A percentile compares a stretch with the other conserved stretches of the same genome.
Conservation (phyloP, 345 rosid species). For the Euphorbia tirucalli region DNA sequence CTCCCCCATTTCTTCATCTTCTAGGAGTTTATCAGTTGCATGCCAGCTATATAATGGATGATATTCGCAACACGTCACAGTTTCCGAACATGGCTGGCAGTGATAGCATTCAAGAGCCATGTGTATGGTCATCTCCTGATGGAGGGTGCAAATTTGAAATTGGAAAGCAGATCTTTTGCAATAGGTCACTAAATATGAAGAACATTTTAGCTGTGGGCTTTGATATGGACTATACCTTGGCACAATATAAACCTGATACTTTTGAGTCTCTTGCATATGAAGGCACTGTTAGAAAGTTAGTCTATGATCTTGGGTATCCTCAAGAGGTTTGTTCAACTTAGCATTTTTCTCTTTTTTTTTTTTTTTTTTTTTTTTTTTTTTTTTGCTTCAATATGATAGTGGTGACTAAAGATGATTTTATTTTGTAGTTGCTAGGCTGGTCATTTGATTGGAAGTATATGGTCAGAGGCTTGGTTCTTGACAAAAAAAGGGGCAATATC, state of each 20-base stretch:
- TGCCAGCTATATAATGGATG: conserved; percentile 53
- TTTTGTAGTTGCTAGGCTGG: conserved; percentile 69
- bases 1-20: neutral
- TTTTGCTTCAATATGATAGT: neutral
- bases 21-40: conserved; percentile 51
- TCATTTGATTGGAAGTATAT: conserved; percentile 89
- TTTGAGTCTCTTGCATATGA: conserved; percentile 92
- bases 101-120: conserved; percentile 43
- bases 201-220: conserved; percentile 88
- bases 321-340: conserved; percentile 55
- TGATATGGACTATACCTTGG: conserved; percentile 98
- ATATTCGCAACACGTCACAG: conserved; percentile 23
- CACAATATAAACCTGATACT: conserved; percentile 93
- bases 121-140: conserved; percentile 66
- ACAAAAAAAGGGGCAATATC: conserved; percentile 96
- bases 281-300: conserved; percentile 87
- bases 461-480: conserved; percentile 97
- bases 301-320: conserved; percentile 86
- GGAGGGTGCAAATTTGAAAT: conserved; percentile 55
- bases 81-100: conserved; percentile 22
- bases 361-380: neutral
- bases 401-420: conserved; percentile 16
- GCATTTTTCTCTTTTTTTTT: too few species aligned
- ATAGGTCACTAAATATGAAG: conserved; percentile 91
- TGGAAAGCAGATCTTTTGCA: conserved; percentile 87